phyloP scores from a whole-genome alignment of 2,329 filamentous ascomycete genomes.

The Cladosporium oxysporum region DNA sequence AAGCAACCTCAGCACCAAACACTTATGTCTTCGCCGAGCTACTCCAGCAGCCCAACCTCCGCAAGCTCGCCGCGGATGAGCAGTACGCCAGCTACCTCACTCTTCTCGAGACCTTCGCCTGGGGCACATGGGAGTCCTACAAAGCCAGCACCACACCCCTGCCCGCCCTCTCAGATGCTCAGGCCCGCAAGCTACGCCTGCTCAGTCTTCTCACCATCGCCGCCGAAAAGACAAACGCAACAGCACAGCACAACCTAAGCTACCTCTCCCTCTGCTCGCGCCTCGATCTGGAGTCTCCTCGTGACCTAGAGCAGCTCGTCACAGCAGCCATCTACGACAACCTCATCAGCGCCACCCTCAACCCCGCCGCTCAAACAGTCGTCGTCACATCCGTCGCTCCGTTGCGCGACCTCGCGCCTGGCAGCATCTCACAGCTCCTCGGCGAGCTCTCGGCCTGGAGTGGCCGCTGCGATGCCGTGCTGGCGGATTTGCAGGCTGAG shows the following conservation, averaged over 20 bases:
- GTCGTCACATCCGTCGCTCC: conserved; percentile 79
- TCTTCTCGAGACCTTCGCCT: conserved; percentile 85
- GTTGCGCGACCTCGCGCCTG: conserved; percentile 79
- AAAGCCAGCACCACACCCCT: conserved; percentile 57
- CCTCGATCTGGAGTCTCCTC: conserved; percentile 66
- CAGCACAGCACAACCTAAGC: conserved; percentile 54
- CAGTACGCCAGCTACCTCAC: conserved; percentile 67
- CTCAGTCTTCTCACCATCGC: conserved; percentile 84
- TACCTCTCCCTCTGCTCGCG: conserved; percentile 69
- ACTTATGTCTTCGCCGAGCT: conserved; percentile 94
- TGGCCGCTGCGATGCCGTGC: conserved; percentile 71
- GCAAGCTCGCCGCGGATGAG: conserved; percentile 64
- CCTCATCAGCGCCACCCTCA: conserved; percentile 78
- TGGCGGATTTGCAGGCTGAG: conserved; percentile 74
- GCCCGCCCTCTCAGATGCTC: conserved; percentile 69
- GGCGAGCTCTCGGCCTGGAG: conserved; percentile 73
- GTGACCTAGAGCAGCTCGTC: conserved; percentile 81
- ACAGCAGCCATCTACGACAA: conserved; percentile 85
- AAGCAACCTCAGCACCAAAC: conserved; percentile 85
- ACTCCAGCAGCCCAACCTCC: conserved; percentile 77
- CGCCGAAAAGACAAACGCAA: conserved; percentile 48
- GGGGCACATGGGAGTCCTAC: conserved; percentile 86
- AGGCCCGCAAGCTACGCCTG: conserved; percentile 83
- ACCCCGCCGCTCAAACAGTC: conserved; percentile 73
- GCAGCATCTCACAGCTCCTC: conserved; percentile 69